Base-by-base conservation (phyloP, 1,284 basidiomycete genomes). In the Trichosporon asahii region DNA sequence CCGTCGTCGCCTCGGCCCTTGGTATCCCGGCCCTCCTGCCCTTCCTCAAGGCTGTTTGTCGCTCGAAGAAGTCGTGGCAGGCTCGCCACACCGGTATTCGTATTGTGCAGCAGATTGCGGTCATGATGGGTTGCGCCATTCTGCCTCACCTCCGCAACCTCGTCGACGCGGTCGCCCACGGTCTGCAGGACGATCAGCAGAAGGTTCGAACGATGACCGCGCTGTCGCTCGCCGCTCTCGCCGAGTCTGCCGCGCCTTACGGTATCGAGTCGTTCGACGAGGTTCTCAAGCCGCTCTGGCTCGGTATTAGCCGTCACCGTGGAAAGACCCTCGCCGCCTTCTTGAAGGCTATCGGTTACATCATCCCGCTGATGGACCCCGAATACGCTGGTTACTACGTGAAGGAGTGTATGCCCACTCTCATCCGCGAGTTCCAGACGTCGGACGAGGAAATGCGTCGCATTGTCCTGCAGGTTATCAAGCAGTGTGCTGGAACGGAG, bases 391-490 rank as follows among this genome's bases (percentile, higher is more conserved):
- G 93, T 27, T 98, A 98, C 85, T 98, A 98, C 80, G 97, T 95
- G 66, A 95, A 94, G 84, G 95, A 97, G 87, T 94, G 95, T 74
- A 96, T 95, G 67, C 93, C 97, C 71, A 97, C 98, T 81, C 90
- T 99, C 71, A 99, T 99, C 73, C 93, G 97, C 81, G 97, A 99
- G 85, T 99, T 99, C 86, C 95, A 97, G 83, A 98, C 94, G 6
- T 97, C 96, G 9, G 97, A 99, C 82, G 97, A 99, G 84, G 97
- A 99, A 86, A 99, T 99, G 97, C 97, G 98, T 87, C 97, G 98
- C 87, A 99, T 99, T 76, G 96, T 99, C 3, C 86, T 99, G 66
- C 98, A 99, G 83, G 97, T 99, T 68, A 95, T 99, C 79, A 97
- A 98, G 85, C 96, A 99, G 83, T 99, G 97, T 80, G 94, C 97